Evolutionary conservation across 2,329 filamentous ascomycete genomes (phyloP).

Genomic region (Aspergillus pseudoviridinutans): DNA sequence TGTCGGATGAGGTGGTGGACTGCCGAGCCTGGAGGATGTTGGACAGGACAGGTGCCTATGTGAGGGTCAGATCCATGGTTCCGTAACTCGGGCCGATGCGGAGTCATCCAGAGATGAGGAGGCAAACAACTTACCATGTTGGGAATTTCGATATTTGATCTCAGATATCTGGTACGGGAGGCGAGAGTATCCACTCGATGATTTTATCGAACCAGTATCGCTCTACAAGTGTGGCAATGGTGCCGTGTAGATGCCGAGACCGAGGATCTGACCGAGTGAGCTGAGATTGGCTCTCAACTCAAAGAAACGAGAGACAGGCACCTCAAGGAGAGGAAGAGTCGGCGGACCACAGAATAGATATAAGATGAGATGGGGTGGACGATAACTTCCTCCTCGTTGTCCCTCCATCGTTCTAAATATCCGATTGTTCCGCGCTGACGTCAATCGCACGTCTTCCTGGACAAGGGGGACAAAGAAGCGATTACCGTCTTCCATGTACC

Average conservation of each 20-base stretch:
- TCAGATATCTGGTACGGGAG: neutral
- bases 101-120: neutral
- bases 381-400: neutral
- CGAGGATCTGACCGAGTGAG: neutral
- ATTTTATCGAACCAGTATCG: neutral
- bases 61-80: slow-evolving; percentile 15
- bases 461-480: neutral
- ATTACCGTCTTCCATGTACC: neutral
- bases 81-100: neutral
- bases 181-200: neutral
- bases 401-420: neutral
- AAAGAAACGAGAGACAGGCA: neutral
- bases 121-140: neutral
- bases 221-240: neutral
- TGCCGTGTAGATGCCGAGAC: neutral
- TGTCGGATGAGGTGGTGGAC: slow-evolving; percentile 8
- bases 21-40: slow-evolving; percentile 21
- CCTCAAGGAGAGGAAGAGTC: neutral
- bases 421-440: neutral
- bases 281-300: neutral
- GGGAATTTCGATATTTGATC: neutral
- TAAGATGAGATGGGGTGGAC: neutral
- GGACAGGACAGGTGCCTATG: neutral
- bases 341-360: neutral
- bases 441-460: neutral